Evolutionary conservation across 2,329 filamentous ascomycete genomes (phyloP).

Genomic region (Botrytis hyacinthi): DNA sequence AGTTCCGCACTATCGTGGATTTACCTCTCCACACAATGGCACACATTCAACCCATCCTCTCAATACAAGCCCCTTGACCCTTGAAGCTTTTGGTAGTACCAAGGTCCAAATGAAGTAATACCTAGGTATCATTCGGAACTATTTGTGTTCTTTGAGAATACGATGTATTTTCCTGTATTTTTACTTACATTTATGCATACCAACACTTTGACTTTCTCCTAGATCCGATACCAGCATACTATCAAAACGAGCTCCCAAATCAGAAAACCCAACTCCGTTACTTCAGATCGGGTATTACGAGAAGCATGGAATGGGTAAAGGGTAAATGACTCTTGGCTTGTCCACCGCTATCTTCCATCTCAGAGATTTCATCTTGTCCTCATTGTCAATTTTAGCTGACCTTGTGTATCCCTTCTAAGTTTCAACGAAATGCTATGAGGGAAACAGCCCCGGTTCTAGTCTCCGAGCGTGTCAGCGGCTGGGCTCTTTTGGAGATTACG

Average conservation of each 20-base stretch:
- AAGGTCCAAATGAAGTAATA: slow-evolving; percentile 14
- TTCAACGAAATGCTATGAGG: slow-evolving; percentile 4
- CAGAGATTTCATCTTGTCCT: slow-evolving; percentile 1
- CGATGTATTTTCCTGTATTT: neutral
- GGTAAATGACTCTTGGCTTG: neutral
- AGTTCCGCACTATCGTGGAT: slow-evolving; percentile 16
- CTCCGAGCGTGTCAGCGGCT: slow-evolving; percentile 16
- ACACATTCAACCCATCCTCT: slow-evolving; percentile 3
- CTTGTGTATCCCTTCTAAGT: slow-evolving; percentile 3
- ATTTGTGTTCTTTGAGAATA: slow-evolving; percentile 7
- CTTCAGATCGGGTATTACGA: slow-evolving; percentile 11
- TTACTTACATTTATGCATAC: slow-evolving; percentile 4
- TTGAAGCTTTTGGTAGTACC: neutral
- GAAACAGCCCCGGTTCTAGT: slow-evolving; percentile 12
- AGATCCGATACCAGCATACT: slow-evolving; percentile 4
- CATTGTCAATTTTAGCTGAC: neutral
- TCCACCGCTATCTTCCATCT: slow-evolving; percentile 1
- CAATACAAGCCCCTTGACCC: slow-evolving; percentile 1
- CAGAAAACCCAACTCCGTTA: neutral
- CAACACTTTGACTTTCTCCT: slow-evolving; percentile 4
- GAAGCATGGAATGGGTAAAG: neutral
- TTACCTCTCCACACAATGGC: slow-evolving; percentile 12
- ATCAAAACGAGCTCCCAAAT: neutral
- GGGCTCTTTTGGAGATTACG: slow-evolving; percentile 3
- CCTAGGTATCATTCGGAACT: slow-evolving; percentile 15